Percentiles rank a stretch among this genome's conserved stretches.
phyloP scores from a whole-genome alignment of 2,329 filamentous ascomycete species.

The Myriosclerotinia scirpicola region DNA sequence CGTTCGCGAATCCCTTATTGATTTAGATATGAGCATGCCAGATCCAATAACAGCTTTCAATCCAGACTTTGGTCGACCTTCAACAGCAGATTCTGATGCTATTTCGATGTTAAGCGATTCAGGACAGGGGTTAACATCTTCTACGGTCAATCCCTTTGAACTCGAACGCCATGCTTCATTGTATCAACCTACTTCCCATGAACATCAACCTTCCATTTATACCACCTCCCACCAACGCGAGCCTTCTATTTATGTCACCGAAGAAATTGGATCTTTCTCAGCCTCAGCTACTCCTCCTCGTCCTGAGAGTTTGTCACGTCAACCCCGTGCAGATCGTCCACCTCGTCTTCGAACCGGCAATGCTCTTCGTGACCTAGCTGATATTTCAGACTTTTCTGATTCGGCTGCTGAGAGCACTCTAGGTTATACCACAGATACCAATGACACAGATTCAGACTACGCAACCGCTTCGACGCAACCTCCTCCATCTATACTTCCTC shows the following conservation, averaged over 20 bases:
- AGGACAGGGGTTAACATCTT: constrained; percentile 54
- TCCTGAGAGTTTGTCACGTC: constrained; percentile 1
- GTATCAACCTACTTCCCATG: constrained; percentile 45
- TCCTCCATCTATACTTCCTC: constrained; percentile 22
- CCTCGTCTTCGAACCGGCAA: constrained; percentile 30
- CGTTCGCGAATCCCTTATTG: constrained; percentile 46
- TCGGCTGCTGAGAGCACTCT: constrained; percentile 34
- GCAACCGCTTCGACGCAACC: constrained; percentile 25
- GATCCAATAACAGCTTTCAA: constrained; percentile 42
- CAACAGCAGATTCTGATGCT: constrained; percentile 38
- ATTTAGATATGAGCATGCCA: constrained; percentile 54
- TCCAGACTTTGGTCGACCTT: constrained; percentile 33
- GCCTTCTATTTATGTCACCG: constrained; percentile 61
- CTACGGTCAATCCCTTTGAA: constrained; percentile 59
- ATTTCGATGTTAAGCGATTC: constrained; percentile 55
- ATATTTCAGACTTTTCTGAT: constrained; percentile 39
- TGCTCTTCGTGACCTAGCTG: constrained; percentile 31
- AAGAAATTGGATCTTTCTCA: constrained; percentile 49
- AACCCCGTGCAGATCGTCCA: constrained; percentile 32
- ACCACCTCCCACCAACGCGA: constrained; percentile 56
- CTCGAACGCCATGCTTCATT: constrained; percentile 62
- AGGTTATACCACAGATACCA: constrained; percentile 23
- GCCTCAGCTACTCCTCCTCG: constrained; percentile 47
- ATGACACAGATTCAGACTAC: constrained; percentile 32
- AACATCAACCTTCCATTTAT: constrained; percentile 55